Base-by-base conservation (phyloP, 371 early-diverging fungal species). In the Conidiobolus incongruus region DNA sequence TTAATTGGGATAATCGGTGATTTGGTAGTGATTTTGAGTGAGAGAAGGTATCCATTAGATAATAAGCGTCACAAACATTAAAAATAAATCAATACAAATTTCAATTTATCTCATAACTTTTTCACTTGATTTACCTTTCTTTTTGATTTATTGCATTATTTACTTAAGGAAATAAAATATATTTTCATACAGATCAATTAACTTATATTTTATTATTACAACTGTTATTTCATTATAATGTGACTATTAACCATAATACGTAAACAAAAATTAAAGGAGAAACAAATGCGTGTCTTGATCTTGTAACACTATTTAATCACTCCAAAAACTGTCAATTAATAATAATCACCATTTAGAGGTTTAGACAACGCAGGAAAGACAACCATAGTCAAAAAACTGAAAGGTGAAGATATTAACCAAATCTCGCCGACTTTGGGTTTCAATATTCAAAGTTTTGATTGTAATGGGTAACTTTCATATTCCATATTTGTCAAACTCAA, bases 291-390 rank as follows among this genome's bases (percentile, higher is more conserved):
- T 13, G 52, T 93, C 35, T 59, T 93, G 17, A 84, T 96, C 56
- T 71, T 94, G 73, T 75, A 62, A 60, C 69, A 36, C 29, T 36
- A 17, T 44, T 38, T 16, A 8, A 16, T 19, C 19, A 1, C 2
- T 22, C 21, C 12, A 16, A 20, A 7, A 17, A 29, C 10, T 16
- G 24, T 30, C 17, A 19, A 13, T 35, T 24, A 15, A 22, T 20
- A 4, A 11, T 12, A 33, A 4, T 19, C 30, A 26, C 44, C 32
- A 10, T 32, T 15, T 32, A 81, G 78, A 11, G 99, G 99, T 0
- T 70, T 96, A 13, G 98, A 99, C 64, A 98, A 97, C 68, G 95
- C 99, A 0, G 99, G 99, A 51, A 99, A 99, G 52, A 98, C 97
- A 0, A 96, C 98, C 16, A 88, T 98, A 47, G 62, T 98, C 26